These are phyloP conservation scores for Fomitopsis pinicola DNA, from an alignment of 1,284 basidiomycete genomes.

Conservation along the genomic window DNA sequence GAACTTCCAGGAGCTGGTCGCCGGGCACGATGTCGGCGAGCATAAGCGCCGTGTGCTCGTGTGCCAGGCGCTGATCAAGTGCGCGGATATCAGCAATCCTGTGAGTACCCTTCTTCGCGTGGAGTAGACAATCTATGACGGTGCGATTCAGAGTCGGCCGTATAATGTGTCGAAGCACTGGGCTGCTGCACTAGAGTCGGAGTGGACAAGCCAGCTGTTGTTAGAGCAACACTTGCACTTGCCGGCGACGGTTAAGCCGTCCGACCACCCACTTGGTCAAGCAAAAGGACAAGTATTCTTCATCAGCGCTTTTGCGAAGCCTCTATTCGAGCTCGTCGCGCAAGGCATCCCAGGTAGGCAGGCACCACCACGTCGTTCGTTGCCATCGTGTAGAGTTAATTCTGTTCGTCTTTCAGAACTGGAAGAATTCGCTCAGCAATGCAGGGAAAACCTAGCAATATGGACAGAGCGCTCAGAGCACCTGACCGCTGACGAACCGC, in stretches of 20 bases:
- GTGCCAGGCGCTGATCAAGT: slow-evolving; percentile 92
- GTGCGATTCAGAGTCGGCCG: slow-evolving; percentile 70
- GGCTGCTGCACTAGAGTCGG: slow-evolving; percentile 82
- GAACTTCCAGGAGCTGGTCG: slow-evolving; percentile 47
- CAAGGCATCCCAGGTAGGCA: slow-evolving; percentile 65
- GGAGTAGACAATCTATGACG: slow-evolving; percentile 2
- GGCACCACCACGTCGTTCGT: background rate
- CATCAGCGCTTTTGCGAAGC: slow-evolving; percentile 77
- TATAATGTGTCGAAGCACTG: slow-evolving; percentile 86
- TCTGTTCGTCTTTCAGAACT: slow-evolving; percentile 44
- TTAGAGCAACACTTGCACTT: slow-evolving; percentile 78
- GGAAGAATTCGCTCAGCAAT: slow-evolving; percentile 56
- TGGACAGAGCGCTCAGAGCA: slow-evolving; percentile 57
- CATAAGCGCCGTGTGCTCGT: slow-evolving; percentile 61
- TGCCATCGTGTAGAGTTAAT: background rate
- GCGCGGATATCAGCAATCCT: slow-evolving; percentile 95
- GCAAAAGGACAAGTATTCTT: slow-evolving; percentile 90
- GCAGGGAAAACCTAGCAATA: slow-evolving; percentile 56
- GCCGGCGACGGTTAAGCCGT: slow-evolving; percentile 65
- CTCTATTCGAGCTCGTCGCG: slow-evolving; percentile 74
- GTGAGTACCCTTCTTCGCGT: slow-evolving; percentile 42
- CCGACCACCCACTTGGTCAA: slow-evolving; percentile 65
- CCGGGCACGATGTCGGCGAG: slow-evolving; percentile 34
- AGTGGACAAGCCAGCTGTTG: slow-evolving; percentile 85
- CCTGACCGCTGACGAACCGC: slow-evolving; percentile 24